Evolutionary conservation across 1,284 basidiomycete genomes (phyloP), one percentile per base, ranked within the genome.

Genomic region (Termitomyces sp.): DNA sequence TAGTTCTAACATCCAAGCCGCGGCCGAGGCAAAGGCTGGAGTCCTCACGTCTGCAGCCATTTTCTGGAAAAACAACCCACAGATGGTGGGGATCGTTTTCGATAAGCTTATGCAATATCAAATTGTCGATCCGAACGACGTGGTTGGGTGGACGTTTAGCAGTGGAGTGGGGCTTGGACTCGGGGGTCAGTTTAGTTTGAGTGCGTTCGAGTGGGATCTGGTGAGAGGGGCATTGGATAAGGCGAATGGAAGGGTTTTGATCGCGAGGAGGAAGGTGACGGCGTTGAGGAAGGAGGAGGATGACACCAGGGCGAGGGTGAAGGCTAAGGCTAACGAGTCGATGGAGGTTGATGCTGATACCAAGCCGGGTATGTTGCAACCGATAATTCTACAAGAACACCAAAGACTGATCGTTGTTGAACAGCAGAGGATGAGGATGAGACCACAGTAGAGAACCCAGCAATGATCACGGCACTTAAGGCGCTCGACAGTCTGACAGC

Each of bases 41-140:
- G 83, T 92, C 61, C 80, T 94, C 24, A 79, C 76, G 46, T 84
- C 85, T 17, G 84, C 90, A 5, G 81, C 79, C 1, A 70, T 74
- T 21, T 97, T 91, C 73, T 98, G 94, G 94, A 79, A 78, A 59
- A 71, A 82, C 58, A 92, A 90, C 64, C 76, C 78, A 28, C 92
- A 96, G 65, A 92, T 94, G 84, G 77, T 94, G 40, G 78, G 81
- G 19, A 92, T 99, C 64, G 94, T 98, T 5, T 86, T 96, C 59
- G 97, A 98, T 78, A 99, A 99, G 74, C 77, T 98, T 58, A 90
- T 99, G 81, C 96, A 99, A 71, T 99, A 99, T 71, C 92, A 97
- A 65, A 91, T 99, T 55, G 88, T 99, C 30, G 94, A 98, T 65
- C 93, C 95, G 0, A 83, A 87, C 13, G 95, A 99, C 65, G 89